Percentiles rank a stretch among this genome's conserved stretches.
Evolutionary conservation across 2,329 filamentous ascomycete genomes (phyloP).

Genomic region (Nemania diffusa): DNA sequence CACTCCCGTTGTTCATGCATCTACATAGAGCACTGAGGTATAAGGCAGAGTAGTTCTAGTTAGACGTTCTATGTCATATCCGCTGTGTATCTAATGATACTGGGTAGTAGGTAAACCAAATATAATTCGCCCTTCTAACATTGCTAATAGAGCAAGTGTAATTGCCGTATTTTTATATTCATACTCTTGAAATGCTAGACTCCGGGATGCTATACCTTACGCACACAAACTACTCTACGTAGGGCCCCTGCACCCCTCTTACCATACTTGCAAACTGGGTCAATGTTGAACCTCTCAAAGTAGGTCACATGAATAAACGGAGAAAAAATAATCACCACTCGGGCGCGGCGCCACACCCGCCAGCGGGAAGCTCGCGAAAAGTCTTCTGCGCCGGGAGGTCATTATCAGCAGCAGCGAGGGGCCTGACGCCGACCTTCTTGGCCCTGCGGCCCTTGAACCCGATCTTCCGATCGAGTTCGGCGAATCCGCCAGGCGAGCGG

Average conservation of each 20-base stretch:
- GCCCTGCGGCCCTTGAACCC: constrained; percentile 56
- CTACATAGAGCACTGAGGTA: too few species aligned
- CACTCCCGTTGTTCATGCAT: too few species aligned
- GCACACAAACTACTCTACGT: too few species aligned
- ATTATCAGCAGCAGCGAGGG: constrained; percentile 33
- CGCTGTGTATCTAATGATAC: neutral
- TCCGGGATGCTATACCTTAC: neutral
- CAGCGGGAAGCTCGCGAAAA: constrained; percentile 47
- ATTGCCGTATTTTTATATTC: neutral
- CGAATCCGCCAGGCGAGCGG: constrained; percentile 51
- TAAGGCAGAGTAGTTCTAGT: too few species aligned
- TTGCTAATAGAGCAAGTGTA: neutral
- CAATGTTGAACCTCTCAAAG: too few species aligned
- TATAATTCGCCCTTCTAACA: neutral
- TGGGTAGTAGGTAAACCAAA: neutral
- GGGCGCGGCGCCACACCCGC: constrained; percentile 56
- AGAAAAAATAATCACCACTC: constrained; percentile 58
- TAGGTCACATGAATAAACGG: neutral
- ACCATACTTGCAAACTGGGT: neutral
- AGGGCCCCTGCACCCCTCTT: too few species aligned
- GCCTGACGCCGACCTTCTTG: constrained; percentile 56
- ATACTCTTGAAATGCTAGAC: neutral
- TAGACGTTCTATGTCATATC: too few species aligned
- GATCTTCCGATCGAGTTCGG: constrained; percentile 60
- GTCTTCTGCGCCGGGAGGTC: constrained; percentile 10